Conservation (phyloP, 2,329 filamentous ascomycete genomes). For the Clathrospora elynae region DNA sequence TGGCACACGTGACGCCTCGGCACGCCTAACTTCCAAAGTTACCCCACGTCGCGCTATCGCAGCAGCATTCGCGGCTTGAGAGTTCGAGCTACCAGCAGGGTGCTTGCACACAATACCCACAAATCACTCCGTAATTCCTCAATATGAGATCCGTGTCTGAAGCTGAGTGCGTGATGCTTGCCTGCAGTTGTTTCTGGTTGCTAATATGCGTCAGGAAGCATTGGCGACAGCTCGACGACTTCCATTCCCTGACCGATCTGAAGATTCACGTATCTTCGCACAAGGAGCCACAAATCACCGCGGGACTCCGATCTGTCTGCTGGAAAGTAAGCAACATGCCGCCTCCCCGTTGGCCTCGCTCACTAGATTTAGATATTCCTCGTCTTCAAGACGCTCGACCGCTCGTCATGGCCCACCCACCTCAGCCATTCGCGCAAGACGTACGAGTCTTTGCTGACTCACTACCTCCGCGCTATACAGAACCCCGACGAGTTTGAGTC, state of each 20-base stretch:
- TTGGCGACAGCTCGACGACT: slow-evolving; percentile 45
- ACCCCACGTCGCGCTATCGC: slow-evolving; percentile 27
- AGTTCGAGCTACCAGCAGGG: slow-evolving; percentile 40
- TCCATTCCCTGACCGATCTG: slow-evolving; percentile 45
- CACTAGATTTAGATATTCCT: slow-evolving; percentile 69
- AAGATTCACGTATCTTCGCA: slow-evolving; percentile 47
- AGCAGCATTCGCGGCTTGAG: slow-evolving; percentile 22
- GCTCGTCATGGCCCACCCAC: slow-evolving; percentile 69
- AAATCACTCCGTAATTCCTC: slow-evolving; percentile 11
- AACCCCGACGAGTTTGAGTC: slow-evolving; percentile 81
- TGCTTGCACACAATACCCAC: slow-evolving; percentile 27
- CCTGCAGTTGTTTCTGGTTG: neutral
- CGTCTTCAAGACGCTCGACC: slow-evolving; percentile 71
- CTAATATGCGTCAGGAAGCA: slow-evolving; percentile 38
- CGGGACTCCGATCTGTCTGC: slow-evolving; percentile 81
- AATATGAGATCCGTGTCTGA: slow-evolving; percentile 42
- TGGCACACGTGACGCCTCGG: slow-evolving; percentile 21
- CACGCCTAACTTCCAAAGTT: slow-evolving; percentile 13
- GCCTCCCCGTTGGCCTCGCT: slow-evolving; percentile 1
- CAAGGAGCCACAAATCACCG: slow-evolving; percentile 50
- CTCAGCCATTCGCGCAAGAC: slow-evolving; percentile 71
- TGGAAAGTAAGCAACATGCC: slow-evolving; percentile 72
- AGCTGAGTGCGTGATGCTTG: slow-evolving; percentile 35
- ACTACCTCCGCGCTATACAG: slow-evolving; percentile 80
- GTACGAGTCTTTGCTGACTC: slow-evolving; percentile 73